Percentiles rank a stretch among this genome's conserved stretches.
Conservation (phyloP, 1,284 basidiomycete genomes). For the Cutaneotrichosporon dermatis region DNA sequence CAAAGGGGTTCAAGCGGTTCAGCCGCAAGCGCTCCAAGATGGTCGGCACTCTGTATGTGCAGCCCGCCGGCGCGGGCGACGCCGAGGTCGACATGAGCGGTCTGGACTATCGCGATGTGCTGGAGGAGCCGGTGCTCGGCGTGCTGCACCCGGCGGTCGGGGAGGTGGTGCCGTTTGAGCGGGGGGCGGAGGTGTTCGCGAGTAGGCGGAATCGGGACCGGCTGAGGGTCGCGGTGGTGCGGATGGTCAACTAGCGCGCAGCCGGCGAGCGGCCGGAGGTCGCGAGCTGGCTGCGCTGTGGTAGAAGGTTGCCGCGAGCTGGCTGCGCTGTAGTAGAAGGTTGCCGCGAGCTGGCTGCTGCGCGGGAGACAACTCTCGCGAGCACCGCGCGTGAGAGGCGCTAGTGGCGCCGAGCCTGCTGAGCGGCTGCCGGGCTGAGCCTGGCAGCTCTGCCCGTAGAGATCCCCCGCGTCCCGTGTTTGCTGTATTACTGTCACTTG, state of each 20-base stretch:
- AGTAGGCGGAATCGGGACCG: background rate
- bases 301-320: too few relatives aligned
- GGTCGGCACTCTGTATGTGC: constrained; percentile 24
- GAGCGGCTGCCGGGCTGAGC: too few relatives aligned
- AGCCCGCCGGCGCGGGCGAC: constrained; percentile 40
- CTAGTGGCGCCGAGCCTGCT: too few relatives aligned
- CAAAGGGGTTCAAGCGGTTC: background rate
- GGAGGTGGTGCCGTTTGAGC: constrained; percentile 37
- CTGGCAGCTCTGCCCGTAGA: too few relatives aligned
- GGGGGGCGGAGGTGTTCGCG: constrained; percentile 36
- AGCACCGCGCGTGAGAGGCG: too few relatives aligned
- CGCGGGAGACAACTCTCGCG: too few relatives aligned
- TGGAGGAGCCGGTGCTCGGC: constrained; percentile 40
- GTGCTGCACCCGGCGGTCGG: constrained; percentile 33
- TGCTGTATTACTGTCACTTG: too few relatives aligned
- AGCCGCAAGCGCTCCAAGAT: background rate
- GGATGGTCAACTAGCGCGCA: constrained; percentile 4
- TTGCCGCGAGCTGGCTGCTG: too few relatives aligned
- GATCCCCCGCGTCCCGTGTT: too few relatives aligned
- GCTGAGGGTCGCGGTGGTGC: background rate
- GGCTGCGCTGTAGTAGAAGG: too few relatives aligned
- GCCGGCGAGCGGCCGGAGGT: too few relatives aligned
- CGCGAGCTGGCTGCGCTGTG: too few relatives aligned
- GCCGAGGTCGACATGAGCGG: constrained; percentile 43
- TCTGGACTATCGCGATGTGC: constrained; percentile 42